Base-by-base conservation (phyloP, 2,329 filamentous ascomycete genomes). In the Alternaria ethzedia region DNA sequence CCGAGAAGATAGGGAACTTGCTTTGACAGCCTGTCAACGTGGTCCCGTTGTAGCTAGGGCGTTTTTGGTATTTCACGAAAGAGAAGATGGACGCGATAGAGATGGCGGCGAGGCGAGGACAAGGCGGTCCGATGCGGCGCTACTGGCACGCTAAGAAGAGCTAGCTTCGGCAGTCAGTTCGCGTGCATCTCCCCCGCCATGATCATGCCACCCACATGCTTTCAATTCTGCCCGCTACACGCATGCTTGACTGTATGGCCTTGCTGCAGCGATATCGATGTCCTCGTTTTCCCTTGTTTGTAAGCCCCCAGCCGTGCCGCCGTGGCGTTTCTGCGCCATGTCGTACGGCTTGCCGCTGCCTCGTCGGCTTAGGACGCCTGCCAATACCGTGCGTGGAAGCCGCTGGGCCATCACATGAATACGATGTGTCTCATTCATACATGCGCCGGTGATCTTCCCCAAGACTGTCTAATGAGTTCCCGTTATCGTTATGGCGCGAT, bases 61-160 rank as follows among this genome's bases (percentile, higher is more conserved):
- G 12, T 20, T 15, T 11, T 13, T 30, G 17, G 20, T 50, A n/a
- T 21, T 17, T n/a, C 6, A 30, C 26, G 13, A 21, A 17, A 30
- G 23, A 20, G 47, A 30, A 17, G 17, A 26, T 21, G 47, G n/a
- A 9, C 12, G 25, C 12, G 26, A 51, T 32, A 32, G 8, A 17
- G 17, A 25, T 51, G 20, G n/a, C 32, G 7, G 47, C 28, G 26
- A 21, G 47, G 47, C 26, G 28, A 51, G 47, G 2, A 32, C 26
- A 2, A 23, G 13, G 47, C 47, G 47, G 47, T 32, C 47, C 47
- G 17, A 26, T 51, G 47, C 47, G 28, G 47, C 28, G 47, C 47
- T 51, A 51, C 47, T 21, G 15, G 47, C 47, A 21, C 47, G 8
- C 11, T 23, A 46, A 15, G 11, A 46, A 23, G 20, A 46, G 44